Base-by-base conservation (phyloP, 2,329 filamentous ascomycete species). In the Microcera coccophila region DNA sequence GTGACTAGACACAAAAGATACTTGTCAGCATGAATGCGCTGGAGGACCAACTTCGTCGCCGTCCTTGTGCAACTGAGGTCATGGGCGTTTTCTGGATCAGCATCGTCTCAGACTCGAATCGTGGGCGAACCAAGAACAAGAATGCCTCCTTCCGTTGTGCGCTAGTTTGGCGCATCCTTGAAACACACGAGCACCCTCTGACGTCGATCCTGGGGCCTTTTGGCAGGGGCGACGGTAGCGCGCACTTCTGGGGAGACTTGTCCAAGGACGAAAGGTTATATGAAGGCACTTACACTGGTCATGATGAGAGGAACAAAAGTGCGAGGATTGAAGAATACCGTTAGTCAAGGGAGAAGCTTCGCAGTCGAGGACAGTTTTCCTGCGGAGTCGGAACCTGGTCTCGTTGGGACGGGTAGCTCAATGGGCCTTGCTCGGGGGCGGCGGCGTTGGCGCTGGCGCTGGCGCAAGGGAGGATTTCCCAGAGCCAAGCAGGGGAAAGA, bases 161-260 rank as follows among this genome's bases (percentile, higher is more conserved):
- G 53, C 58, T 62, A 60, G 59, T 46, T 50, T 61, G 58, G 57
- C 53, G 63, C 60, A 60, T 55, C 56, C 59, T 55, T 60, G 60
- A 63, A 60, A 64, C 64, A 66, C 62, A 59, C 58, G 52, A 65
- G 57, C 59, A 50, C 24, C 48, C 58, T 62, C 58, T 64, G 60
- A 64, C 61, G 61, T 62, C 60, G 61, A 56, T 54, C 52, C 52
- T 49, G 43, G 44, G 12, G 22, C 12, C 46, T 39, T 46, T 50
- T 43, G 44, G 35, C 53, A 14, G 38, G 8, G 14, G 33, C 11
- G 44, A 45, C 48, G 48, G 47, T 26, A 39, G 14, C 11, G 17
- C n/a, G n/a, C n/a, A n/a, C n/a, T n/a, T n/a, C n/a, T n/a, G n/a
- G n/a, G n/a, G n/a, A 36, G 15, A 32, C 33, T 36, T 40, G 19